These are phyloP conservation scores for Puccinia polysora DNA, from an alignment of 1,284 basidiomycete genomes.

Conservation along the genomic window DNA sequence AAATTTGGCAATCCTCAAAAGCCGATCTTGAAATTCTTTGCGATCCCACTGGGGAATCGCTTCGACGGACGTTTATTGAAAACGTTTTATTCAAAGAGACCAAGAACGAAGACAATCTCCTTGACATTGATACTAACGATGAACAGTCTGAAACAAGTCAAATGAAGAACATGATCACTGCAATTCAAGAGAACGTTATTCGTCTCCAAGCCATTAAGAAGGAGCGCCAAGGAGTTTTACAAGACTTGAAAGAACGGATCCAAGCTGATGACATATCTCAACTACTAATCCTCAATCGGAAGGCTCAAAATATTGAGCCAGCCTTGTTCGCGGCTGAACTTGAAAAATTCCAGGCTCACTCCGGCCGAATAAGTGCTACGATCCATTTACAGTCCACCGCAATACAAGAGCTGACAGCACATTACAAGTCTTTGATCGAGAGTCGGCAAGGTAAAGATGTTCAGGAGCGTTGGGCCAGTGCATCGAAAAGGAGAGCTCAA, in stretches of 20 bases:
- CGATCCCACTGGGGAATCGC: conserved; percentile 57
- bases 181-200: conserved; percentile 72
- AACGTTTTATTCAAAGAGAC: conserved; percentile 58
- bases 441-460: conserved; percentile 66
- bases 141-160: conserved; percentile 61
- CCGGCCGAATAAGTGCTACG: conserved; percentile 71
- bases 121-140: conserved; percentile 59
- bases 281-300: conserved; percentile 81
- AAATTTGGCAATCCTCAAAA: conserved; percentile 69
- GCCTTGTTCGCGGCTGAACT: conserved; percentile 85
- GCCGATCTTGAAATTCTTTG: conserved; percentile 67
- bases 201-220: conserved; percentile 73
- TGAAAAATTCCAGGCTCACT: conserved; percentile 90
- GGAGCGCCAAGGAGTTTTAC: conserved; percentile 78
- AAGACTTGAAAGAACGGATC: conserved; percentile 92
- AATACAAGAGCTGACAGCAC: conserved; percentile 54
- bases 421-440: conserved; percentile 63
- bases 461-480: conserved; percentile 71
- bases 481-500: conserved; percentile 71
- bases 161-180: conserved; percentile 65
- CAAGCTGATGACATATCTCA: conserved; percentile 96
- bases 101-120: conserved; percentile 57
- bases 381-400: conserved; percentile 69
- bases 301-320: conserved; percentile 70
- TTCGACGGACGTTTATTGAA: conserved; percentile 67